These are phyloP conservation scores for Penstemon davidsonii DNA, from an alignment of 257 asterid species.

Conservation along the genomic window DNA sequence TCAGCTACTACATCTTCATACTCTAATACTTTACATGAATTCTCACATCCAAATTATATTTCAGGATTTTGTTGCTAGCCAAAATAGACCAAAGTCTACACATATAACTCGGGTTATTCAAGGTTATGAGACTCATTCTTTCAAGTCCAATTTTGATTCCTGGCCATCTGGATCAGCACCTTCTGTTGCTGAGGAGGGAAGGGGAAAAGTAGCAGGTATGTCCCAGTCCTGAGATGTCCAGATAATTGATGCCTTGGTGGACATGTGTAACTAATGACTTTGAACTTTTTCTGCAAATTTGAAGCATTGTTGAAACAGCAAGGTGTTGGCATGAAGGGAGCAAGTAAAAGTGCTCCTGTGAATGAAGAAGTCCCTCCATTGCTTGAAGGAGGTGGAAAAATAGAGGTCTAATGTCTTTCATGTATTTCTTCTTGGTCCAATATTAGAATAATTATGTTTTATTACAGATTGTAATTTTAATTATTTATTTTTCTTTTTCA, in stretches of 20 bases:
- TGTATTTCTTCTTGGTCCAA: slow-evolving; percentile 25
- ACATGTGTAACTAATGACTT: slow-evolving; percentile 20
- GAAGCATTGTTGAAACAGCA: slow-evolving; percentile 96
- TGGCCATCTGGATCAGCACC: slow-evolving; percentile 97
- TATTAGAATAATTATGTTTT: slow-evolving; percentile 16
- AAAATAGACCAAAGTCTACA: slow-evolving; percentile 89
- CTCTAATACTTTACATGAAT: slow-evolving; percentile 5
- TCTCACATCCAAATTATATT: slow-evolving; percentile 30
- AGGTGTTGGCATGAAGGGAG: slow-evolving; percentile 82
- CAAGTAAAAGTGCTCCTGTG: slow-evolving; percentile 76
- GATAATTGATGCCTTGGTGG: not conserved
- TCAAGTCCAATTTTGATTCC: slow-evolving; percentile 88
- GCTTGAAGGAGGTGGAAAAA: slow-evolving; percentile 89
- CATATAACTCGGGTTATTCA: slow-evolving; percentile 79
- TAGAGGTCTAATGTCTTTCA: slow-evolving; percentile 58
- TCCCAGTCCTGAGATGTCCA: slow-evolving; percentile 26
- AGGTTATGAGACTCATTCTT: slow-evolving; percentile 94
- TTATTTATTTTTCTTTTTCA: slow-evolving; percentile 29
- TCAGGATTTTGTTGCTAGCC: slow-evolving; percentile 85
- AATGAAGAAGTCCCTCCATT: slow-evolving; percentile 88
- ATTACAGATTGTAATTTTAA: not conserved
- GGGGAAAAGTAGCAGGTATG: slow-evolving; percentile 97
- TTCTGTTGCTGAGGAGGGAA: slow-evolving; percentile 94
- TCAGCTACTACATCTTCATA: slow-evolving; percentile 15
- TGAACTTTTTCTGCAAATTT: slow-evolving; percentile 23